Conservation (phyloP, 306 rosid species). For the Prunus mira region DNA sequence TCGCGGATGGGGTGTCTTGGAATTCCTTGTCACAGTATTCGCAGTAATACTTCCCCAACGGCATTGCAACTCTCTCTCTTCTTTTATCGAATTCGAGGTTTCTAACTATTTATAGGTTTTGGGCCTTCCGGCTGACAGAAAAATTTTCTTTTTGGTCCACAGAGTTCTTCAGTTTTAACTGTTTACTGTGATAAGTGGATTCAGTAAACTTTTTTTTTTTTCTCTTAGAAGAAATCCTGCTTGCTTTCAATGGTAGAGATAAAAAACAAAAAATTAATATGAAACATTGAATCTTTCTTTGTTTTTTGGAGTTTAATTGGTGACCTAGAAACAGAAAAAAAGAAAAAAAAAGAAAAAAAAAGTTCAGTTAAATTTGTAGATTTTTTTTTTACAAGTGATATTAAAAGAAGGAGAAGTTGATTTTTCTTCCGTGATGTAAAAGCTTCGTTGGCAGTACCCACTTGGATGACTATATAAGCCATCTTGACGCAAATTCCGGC, state of each 20-base stretch:
- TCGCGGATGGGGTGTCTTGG: slow-evolving; percentile 62
- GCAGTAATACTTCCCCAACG: slow-evolving; percentile 55
- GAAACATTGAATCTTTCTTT: background rate
- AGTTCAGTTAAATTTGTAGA: background rate
- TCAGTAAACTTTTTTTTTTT: too few species aligned
- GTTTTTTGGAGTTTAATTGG: background rate
- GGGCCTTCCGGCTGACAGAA: background rate
- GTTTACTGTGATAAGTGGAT: too few species aligned
- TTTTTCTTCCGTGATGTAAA: too few species aligned
- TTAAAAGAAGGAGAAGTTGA: too few species aligned
- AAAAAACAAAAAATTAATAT: background rate
- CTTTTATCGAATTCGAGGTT: too few species aligned
- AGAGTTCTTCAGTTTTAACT: too few species aligned
- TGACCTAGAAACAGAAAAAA: background rate
- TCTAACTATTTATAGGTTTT: background rate
- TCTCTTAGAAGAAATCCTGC: background rate
- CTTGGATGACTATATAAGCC: background rate
- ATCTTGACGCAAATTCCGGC: background rate
- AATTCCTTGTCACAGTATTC: slow-evolving; percentile 84
- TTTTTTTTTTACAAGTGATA: too few species aligned
- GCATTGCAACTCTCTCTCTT: slow-evolving; percentile 31
- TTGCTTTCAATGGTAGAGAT: background rate
- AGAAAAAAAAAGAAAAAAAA: background rate
- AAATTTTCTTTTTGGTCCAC: background rate
- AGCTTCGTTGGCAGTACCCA: too few species aligned